A percentile compares a stretch with the other conserved stretches of the same genome.
Evolutionary conservation across 306 rosid genomes (phyloP).

Genomic region (Pyrus bretschneideri): DNA sequence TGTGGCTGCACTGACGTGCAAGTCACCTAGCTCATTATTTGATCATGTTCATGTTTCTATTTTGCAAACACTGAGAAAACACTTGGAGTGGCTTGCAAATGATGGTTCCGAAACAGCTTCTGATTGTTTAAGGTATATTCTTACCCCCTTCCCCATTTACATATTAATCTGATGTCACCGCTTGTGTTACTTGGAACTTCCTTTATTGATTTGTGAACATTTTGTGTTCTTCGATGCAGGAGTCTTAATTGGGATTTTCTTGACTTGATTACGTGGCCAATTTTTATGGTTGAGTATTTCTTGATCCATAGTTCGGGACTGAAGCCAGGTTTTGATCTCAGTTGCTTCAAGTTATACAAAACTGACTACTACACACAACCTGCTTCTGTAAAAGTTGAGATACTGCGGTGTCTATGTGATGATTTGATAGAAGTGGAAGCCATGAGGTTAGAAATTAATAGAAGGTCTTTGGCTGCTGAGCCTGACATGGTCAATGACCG

Average conservation of each 20-base stretch:
- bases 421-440: constrained; percentile 88
- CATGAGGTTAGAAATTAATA: constrained; percentile 77
- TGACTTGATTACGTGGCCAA: constrained; percentile 90
- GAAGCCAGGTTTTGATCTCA: constrained; percentile 51
- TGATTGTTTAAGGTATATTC: constrained; percentile 64
- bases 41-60: constrained; percentile 80
- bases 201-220: constrained; percentile 5
- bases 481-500: constrained; percentile 54
- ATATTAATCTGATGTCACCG: constrained; percentile 10
- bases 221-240: constrained; percentile 41
- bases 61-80: constrained; percentile 72
- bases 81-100: constrained; percentile 75
- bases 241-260: constrained; percentile 91
- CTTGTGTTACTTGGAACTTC: constrained; percentile 14
- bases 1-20: constrained; percentile 57
- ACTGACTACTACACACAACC: constrained; percentile 72
- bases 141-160: neutral
- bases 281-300: constrained; percentile 84
- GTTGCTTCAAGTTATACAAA: constrained; percentile 41
- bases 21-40: constrained; percentile 54
- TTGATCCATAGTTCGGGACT: constrained; percentile 63
- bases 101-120: constrained; percentile 89
- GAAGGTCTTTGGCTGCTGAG: constrained; percentile 73
- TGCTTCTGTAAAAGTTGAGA: constrained; percentile 57
- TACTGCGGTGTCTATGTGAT: constrained; percentile 83